A percentile compares a stretch with the other conserved stretches of the same genome.
Evolutionary conservation across 148 eudicot genomes (phyloP).

Genomic region (Salicornia ramosissima): DNA sequence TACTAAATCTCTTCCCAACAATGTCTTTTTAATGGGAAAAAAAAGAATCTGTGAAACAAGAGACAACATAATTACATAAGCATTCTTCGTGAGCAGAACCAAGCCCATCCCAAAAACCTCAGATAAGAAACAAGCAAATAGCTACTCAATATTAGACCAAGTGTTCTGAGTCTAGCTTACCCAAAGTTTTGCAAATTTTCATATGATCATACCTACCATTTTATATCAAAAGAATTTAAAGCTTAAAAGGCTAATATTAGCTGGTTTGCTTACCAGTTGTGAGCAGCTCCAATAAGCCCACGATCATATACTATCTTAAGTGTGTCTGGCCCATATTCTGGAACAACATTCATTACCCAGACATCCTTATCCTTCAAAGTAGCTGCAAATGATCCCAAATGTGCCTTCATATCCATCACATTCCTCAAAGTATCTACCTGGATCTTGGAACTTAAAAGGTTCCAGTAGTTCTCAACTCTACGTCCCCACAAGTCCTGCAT

Average conservation of each 20-base stretch:
- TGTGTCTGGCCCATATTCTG: slow-evolving; percentile 96
- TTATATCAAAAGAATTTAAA: not conserved
- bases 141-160: too few species aligned
- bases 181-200: not conserved
- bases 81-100: too few species aligned
- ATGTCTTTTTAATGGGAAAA: too few species aligned
- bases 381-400: slow-evolving; percentile 94
- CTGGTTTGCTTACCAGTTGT: slow-evolving; percentile 63
- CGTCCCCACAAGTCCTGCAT: slow-evolving; percentile 76
- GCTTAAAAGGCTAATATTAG: too few species aligned
- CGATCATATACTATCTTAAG: slow-evolving; percentile 86
- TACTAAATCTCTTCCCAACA: too few species aligned
- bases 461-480: slow-evolving; percentile 87
- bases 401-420: slow-evolving; percentile 96
- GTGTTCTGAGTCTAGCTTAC: not conserved
- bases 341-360: slow-evolving; percentile 98
- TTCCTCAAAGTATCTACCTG: slow-evolving; percentile 70
- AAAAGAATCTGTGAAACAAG: too few species aligned
- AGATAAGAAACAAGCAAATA: too few species aligned
- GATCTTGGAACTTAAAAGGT: slow-evolving; percentile 67
- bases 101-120: too few species aligned
- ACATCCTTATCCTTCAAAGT: slow-evolving; percentile 85
- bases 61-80: too few species aligned
- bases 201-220: too few species aligned
- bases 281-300: slow-evolving; percentile 84